Base-by-base conservation (phyloP, 2,329 filamentous ascomycete species). In the Colletotrichum gigasporum region DNA sequence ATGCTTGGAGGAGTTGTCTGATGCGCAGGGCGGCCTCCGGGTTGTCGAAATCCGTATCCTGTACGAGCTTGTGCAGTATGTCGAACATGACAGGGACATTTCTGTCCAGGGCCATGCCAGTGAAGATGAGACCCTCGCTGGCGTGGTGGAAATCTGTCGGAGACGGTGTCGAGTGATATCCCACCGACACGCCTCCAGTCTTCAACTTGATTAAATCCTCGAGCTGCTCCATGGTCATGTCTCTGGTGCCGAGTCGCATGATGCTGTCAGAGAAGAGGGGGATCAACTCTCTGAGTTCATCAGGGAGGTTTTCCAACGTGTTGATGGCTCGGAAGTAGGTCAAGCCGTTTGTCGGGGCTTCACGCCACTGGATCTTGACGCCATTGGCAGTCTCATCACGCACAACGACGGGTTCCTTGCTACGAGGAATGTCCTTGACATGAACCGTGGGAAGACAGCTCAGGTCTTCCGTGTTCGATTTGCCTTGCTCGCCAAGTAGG, bases 201-300 rank as follows among this genome's bases (percentile, higher is more conserved):
- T 96, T 97, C 28, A 98, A 85, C 77, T 98, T 98, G 76, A 99
- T 97, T 58, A 94, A 79, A 73, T 98, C 96, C 77, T 99, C 96
- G 53, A 98, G 87, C 76, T 97, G 90, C 76, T 97, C 96, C 91
- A 97, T 97, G 0, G 90, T 89, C 84, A 92, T 92, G 64, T 90
- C 87, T 70, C 91, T 91, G 2, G 95, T 99, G 12, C 96, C 96
- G 8, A 99, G 85, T 18, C 96, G 91, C 91, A 97, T 96, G 66
- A 99, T 90, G 35, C 92, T 90, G 73, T 97, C 94, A 12, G 92
- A 94, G 74, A 98, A 98, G 0, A 99, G 81, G 1, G 96, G 96
- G 48, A 98, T 87, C 62, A 98, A 83, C 70, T 92, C 84, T 54
- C 96, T 87, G 54, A 98, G 84, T 67, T 97, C 93, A 66, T 95